Base-by-base conservation (phyloP, 2,329 filamentous ascomycete genomes). In the Colletotrichum filicis region DNA sequence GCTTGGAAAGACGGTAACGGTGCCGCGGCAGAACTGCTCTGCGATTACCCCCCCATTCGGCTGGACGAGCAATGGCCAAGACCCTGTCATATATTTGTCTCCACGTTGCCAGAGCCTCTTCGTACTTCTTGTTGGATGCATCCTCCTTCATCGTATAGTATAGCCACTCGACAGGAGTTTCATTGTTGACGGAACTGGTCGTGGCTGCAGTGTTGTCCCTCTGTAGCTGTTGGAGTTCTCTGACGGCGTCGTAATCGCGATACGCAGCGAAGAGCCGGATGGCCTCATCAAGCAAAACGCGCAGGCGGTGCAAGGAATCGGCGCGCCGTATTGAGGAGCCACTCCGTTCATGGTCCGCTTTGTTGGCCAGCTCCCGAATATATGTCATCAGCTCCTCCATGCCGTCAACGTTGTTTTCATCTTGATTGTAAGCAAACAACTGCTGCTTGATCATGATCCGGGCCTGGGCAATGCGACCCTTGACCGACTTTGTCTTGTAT, bases 121-220 rank as follows among this genome's bases (percentile, higher is more conserved):
- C 84, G 75, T 90, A 88, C 26, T 91, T 86, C 52, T 85, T 82
- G 22, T 91, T 88, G 64, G 86, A 84, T 56, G 90, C 83, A 78
- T 93, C 88, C 0, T 90, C 87, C 26, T 87, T 84, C 92, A 98
- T 95, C 71, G 96, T 82, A 9, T 92, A 87, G 62, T 87, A 86
- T 26, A 94, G 82, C 67, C 95, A 82, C 19, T 84, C 80, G 3
- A 90, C 81, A 0, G 92, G 89, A 19, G 89, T 82, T 1, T 80
- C 74, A 11, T 83, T 79, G 16, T 78, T 69, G 57, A 19, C 22
- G 16, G 74, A 73, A 56, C 81, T 82, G 32, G 86, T 82, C 24
- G 84, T 77, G 58, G 81, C 80, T 35, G 82, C 49, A 37, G 16
- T n/a, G 28, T 72, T n/a, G 19, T 19, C 35, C 52, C 28, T 81